Conservation (phyloP, 2,329 filamentous ascomycete genomes). For the Immersiporthe knoxdaviesiana region DNA sequence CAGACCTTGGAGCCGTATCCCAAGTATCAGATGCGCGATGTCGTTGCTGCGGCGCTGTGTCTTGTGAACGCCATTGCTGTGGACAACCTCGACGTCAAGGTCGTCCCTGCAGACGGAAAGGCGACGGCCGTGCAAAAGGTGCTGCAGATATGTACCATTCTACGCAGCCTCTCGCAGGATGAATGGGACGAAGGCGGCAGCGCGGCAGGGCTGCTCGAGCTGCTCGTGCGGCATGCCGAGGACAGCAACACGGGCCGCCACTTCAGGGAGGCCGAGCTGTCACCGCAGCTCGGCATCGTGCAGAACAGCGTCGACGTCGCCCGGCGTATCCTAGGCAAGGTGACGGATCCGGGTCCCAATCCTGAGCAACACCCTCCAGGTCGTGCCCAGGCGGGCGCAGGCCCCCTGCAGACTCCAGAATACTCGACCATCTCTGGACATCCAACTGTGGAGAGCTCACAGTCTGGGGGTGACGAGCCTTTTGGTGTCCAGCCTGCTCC, state of each 20-base stretch:
- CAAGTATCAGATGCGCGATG: background rate
- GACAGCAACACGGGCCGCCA: slow-evolving; percentile 4
- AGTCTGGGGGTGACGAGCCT: background rate
- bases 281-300: slow-evolving; percentile 5
- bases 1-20: background rate
- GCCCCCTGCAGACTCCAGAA: background rate
- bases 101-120: background rate
- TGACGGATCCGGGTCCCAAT: background rate
- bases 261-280: background rate
- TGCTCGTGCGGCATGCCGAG: slow-evolving; percentile 2
- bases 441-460: background rate
- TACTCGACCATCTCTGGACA: background rate
- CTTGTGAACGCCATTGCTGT: background rate
- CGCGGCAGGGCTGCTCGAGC: slow-evolving; percentile 6
- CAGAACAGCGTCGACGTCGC: slow-evolving; percentile 8
- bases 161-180: background rate
- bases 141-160: background rate
- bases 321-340: background rate
- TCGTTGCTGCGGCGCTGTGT: background rate
- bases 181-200: background rate
- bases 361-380: background rate
- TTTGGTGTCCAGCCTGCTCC: background rate
- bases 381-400: background rate
- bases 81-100: background rate
- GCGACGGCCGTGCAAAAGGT: background rate